Base-by-base conservation (phyloP, 371 early-diverging fungal species). In the Mortierella sp. region DNA sequence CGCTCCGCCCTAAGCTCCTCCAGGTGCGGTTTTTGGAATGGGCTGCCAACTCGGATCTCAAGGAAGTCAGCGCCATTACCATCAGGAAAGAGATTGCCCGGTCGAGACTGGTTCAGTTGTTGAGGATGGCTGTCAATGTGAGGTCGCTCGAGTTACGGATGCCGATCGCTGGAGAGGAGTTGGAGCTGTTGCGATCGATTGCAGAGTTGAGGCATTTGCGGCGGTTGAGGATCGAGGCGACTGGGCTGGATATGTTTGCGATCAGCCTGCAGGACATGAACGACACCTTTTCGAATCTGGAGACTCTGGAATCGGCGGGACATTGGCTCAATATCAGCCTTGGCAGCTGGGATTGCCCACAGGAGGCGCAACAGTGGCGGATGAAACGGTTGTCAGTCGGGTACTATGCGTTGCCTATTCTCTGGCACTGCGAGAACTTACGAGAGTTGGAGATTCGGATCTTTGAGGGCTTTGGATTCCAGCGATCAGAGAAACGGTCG, bases 11-110 rank as follows among this genome's bases (percentile, higher is more conserved):
- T 8, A 67, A 40, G 10, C 40, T 67, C 21, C 37, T 67, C 40
- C 67, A 67, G 40, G 67, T 67, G 40, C 67, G 67, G 9, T 37
- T 37, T 67, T 37, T 67, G 10, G 67, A 67, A 40, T 67, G 67
- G 67, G 67, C 67, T 24, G 67, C 67, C 37, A 67, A 67, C 37
- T 37, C 67, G 67, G 67, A 67, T 67, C 67, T 67, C 43, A 67
- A 67, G 40, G 67, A 67, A 21, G 67, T 67, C 67, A 67, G 67
- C 10, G 67, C 67, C 37, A 67, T 67, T 10, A 67, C 67, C 43
- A 67, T 67, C 43, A 67, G 67, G 10, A 67, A 67, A 10, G 67
- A 67, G 43, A 67, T 67, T 40, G 21, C 67, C 1, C 67, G 67
- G 9, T 67, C 67, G 11, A 37, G 67, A 40, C 10, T 67, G 9